These are phyloP conservation scores for Arthrobotrys pseudoclavata DNA, from an alignment of 2,329 filamentous ascomycete genomes.

Conservation along the genomic window DNA sequence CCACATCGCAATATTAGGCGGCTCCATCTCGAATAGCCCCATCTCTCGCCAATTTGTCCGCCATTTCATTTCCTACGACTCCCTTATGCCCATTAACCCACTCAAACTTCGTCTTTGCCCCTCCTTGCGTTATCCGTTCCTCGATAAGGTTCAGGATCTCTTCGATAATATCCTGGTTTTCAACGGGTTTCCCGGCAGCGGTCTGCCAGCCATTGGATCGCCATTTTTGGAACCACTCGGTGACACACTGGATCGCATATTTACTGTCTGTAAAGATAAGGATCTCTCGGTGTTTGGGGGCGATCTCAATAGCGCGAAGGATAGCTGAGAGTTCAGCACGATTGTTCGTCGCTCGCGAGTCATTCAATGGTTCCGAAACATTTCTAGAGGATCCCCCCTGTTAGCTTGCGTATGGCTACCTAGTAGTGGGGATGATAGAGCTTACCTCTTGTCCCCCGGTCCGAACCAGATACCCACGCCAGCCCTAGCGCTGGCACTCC, in stretches of 20 bases:
- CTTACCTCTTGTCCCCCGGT: constrained; percentile 70
- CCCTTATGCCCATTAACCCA: constrained; percentile 91
- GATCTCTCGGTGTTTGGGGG: constrained; percentile 76
- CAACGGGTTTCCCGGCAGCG: constrained; percentile 77
- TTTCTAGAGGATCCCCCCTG: constrained; percentile 67
- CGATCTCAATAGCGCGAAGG: constrained; percentile 82
- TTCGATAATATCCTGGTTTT: constrained; percentile 87
- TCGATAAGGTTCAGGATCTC: constrained; percentile 79
- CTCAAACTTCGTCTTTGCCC: constrained; percentile 77
- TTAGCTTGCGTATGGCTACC: background rate
- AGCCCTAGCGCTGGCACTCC: constrained; percentile 71
- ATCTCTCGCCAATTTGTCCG: constrained; percentile 56
- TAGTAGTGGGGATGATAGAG: background rate
- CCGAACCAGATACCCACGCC: constrained; percentile 78
- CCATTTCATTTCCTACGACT: constrained; percentile 57
- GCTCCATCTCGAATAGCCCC: constrained; percentile 42
- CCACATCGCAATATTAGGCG: background rate
- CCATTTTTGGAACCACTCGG: constrained; percentile 85
- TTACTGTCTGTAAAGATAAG: constrained; percentile 89
- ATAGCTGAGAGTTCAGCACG: constrained; percentile 95
- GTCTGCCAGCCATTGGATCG: constrained; percentile 82
- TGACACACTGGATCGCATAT: constrained; percentile 91
- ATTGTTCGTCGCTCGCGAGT: constrained; percentile 88
- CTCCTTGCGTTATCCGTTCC: constrained; percentile 72
- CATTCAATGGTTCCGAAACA: constrained; percentile 81